Evolutionary conservation across 75 land plant species (phyloP).

Genomic region (Gnetum montanum): DNA sequence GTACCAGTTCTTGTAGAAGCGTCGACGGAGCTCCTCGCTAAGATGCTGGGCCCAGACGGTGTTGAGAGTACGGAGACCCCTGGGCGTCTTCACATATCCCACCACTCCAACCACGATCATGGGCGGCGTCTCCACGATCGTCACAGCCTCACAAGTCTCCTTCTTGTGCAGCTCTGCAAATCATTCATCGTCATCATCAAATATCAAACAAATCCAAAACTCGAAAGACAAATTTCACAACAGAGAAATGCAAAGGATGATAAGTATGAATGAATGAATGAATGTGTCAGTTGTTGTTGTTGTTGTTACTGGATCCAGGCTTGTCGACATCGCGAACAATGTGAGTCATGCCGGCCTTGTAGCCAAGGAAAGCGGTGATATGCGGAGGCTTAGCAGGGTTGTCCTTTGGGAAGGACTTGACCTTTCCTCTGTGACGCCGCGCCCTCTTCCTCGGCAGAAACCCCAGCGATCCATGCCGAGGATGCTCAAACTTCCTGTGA

Average conservation of each 20-base stretch:
- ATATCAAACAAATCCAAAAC: no score
- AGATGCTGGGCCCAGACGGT: conserved; percentile 48
- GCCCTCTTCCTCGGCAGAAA: conserved; percentile 81
- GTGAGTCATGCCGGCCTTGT: conserved; percentile 65
- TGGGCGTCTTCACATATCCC: conserved; percentile 43
- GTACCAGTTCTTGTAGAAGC: conserved; percentile 57
- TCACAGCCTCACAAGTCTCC: conserved; percentile 88
- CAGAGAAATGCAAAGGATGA: no score
- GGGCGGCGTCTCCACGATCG: conserved; percentile 76
- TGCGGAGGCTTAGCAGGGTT: conserved; percentile 28
- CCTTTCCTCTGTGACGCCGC: conserved; percentile 75
- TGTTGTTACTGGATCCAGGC: conserved; percentile 45
- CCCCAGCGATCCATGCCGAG: conserved; percentile 81
- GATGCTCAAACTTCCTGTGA: conserved; percentile 95
- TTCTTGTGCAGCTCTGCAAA: conserved; percentile 72
- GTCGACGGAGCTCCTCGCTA: conserved; percentile 36
- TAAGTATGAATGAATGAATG: no score
- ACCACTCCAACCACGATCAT: conserved; percentile 68
- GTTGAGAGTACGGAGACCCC: conserved; percentile 30
- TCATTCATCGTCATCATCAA: not conserved
- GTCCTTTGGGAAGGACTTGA: conserved; percentile 43
- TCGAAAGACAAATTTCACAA: not conserved
- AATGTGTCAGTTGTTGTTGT: no score
- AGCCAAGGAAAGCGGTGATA: conserved; percentile 45
- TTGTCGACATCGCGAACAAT: conserved; percentile 57